Base-by-base conservation (phyloP, 441 rosid genomes). In the Caryocar brasiliense region DNA sequence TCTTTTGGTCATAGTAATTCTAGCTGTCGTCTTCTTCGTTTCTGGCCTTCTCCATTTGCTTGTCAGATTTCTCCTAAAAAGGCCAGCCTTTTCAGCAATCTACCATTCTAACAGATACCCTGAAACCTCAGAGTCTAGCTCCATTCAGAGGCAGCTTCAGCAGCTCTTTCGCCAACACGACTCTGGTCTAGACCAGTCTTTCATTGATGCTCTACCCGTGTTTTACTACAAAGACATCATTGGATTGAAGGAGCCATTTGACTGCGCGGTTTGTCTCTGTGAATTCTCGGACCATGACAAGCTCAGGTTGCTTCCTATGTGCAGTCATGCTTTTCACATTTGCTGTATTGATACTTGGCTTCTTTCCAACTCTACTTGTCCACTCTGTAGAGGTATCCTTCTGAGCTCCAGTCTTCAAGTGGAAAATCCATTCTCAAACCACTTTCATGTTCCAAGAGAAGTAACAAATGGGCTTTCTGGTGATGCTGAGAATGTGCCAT, bases 331-430 rank as follows among this genome's bases (percentile, higher is more conserved):
- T 14, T 85, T 85, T 40, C 95, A 82, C 61, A 65, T 80, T 4
- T 62, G 64, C 26, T 85, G 90, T 26, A 85, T 85, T 18, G 87
- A 85, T 37, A 76, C 78, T 0, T 85, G 95, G 95, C 83, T 85
- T 25, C 87, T 85, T 19, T 80, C 95, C 17, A 78, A 82, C 71
- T 85, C 90, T n/a, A 72, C 80, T 5, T 85, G 94, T 56, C 94
- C 90, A 33, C 83, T 85, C 3, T 85, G 90, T 48, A 73, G 91
- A 65, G 74, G 64, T 6, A 56, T 74, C 51, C 75, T 85, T 42
- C 67, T 24, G 37, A 54, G 54, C 47, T 53, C 80, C 18, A 24
- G 21, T 25, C 18, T 40, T 47, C 43, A 58, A 9, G 18, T 48
- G 26, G 76, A 71, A 26, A 64, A 51, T 18, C 79, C 68, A 29